phyloP scores from a whole-genome alignment of 2,329 filamentous ascomycete genomes.

The Fulvia fulva region DNA sequence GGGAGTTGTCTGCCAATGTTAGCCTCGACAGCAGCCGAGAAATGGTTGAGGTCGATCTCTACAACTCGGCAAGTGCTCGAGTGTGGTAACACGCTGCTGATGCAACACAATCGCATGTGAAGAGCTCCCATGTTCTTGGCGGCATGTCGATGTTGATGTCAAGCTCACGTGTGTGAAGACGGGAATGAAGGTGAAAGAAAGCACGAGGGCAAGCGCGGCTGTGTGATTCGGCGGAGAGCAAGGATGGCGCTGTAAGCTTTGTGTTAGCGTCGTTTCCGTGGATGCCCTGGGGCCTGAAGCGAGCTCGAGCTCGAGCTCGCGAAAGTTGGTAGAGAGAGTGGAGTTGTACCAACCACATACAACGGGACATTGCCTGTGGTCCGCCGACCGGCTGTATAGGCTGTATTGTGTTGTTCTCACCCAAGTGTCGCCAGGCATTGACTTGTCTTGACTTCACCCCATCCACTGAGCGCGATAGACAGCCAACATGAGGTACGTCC shows the following conservation, averaged over 20 bases:
- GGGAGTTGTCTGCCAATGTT: too few relatives aligned
- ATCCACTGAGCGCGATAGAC: background rate
- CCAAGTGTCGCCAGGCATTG: background rate
- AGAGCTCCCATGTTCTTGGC: background rate
- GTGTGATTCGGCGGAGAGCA: background rate
- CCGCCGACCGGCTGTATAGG: too few relatives aligned
- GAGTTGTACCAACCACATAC: background rate
- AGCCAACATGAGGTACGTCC: slow-evolving; percentile 12
- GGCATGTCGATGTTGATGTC: background rate
- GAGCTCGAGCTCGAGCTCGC: background rate
- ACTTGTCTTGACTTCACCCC: background rate
- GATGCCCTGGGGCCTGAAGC: background rate
- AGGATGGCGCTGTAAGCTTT: background rate
- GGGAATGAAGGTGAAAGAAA: background rate
- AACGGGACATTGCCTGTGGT: background rate
- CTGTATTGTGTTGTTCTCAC: background rate
- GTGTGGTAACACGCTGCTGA: too few relatives aligned
- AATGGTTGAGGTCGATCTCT: too few relatives aligned
- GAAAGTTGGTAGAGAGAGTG: background rate
- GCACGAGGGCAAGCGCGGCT: background rate
- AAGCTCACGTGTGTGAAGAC: background rate
- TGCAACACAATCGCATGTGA: background rate
- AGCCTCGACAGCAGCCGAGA: too few relatives aligned
- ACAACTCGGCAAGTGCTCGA: too few relatives aligned
- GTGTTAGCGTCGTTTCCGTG: background rate